Conservation (phyloP, 2,329 filamentous ascomycete genomes). For the Escovopsis sp. region DNA sequence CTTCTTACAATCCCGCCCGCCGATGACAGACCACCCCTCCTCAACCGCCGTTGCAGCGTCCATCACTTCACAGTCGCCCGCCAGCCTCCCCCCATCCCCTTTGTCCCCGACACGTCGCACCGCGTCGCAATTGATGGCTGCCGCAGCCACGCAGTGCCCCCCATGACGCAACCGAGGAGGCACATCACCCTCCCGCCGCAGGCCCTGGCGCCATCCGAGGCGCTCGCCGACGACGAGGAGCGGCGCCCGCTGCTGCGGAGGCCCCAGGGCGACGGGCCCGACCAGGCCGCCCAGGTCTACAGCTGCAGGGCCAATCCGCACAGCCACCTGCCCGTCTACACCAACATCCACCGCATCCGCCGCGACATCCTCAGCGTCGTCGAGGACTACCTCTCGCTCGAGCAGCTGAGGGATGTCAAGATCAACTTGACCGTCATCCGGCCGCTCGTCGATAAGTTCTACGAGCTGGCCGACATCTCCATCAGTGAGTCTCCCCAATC, state of each 20-base stretch:
- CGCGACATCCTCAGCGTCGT: conserved; percentile 49
- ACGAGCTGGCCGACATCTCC: conserved; percentile 65
- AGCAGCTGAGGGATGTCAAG: conserved; percentile 65
- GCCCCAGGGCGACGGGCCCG: conserved; percentile 15
- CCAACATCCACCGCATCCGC: conserved; percentile 59
- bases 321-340: conserved; percentile 55
- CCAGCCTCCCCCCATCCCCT: too few species aligned
- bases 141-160: not conserved
- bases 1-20: too few species aligned
- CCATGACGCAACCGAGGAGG: conserved; percentile 12
- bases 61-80: too few species aligned
- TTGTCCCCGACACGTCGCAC: too few species aligned
- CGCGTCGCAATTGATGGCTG: too few species aligned
- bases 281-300: conserved; percentile 26
- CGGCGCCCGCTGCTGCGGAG: conserved; percentile 21
- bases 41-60: too few species aligned
- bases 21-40: too few species aligned
- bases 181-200: conserved; percentile 17
- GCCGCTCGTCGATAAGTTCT: conserved; percentile 71
- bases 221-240: conserved; percentile 11
- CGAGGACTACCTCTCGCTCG: conserved; percentile 49
- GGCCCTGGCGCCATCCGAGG: not conserved
- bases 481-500: conserved; percentile 36
- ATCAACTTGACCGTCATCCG: conserved; percentile 72
- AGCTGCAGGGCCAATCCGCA: conserved; percentile 44